Evolutionary conservation across 768 basidiomycete genomes (phyloP).

Genomic region (Calocybe gangraenosa): DNA sequence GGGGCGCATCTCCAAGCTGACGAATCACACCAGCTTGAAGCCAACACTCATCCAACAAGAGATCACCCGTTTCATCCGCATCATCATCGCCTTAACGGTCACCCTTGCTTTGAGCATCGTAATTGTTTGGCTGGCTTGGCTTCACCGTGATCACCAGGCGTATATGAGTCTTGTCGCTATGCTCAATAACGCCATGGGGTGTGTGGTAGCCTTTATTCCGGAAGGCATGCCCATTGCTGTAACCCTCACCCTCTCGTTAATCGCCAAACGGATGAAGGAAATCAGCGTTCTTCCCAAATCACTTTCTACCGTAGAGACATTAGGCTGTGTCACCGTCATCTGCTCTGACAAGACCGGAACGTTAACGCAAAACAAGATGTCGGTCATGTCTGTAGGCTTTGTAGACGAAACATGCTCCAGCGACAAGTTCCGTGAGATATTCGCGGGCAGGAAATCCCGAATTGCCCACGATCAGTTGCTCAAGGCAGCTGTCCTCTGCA

Average conservation of each 20-base stretch:
- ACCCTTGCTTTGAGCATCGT: conserved; percentile 40
- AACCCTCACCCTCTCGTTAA: conserved; percentile 39
- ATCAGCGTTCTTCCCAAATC: conserved; percentile 30
- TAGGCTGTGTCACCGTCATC: conserved; percentile 56
- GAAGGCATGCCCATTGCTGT: conserved; percentile 53
- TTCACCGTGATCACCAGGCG: conserved; percentile 29
- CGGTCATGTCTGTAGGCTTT: conserved; percentile 43
- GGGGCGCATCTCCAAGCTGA: conserved; percentile 55
- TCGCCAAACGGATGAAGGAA: conserved; percentile 16
- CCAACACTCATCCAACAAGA: conserved; percentile 45
- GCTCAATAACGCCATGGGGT: conserved; percentile 52
- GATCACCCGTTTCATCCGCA: conserved; percentile 49
- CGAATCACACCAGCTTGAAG: conserved; percentile 40
- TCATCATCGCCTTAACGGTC: conserved; percentile 39
- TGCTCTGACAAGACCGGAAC: conserved; percentile 61
- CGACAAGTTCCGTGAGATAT: conserved; percentile 16
- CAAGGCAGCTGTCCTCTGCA: conserved; percentile 48
- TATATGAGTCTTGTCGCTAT: conserved; percentile 48
- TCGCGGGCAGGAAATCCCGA: conserved; percentile 2
- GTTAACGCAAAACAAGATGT: conserved; percentile 57
- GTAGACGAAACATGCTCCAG: conserved; percentile 27
- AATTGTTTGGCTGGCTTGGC: conserved; percentile 40
- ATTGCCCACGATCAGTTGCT: conserved; percentile 20
- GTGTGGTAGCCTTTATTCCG: conserved; percentile 37
- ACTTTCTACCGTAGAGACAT: conserved; percentile 61